Base-by-base conservation (phyloP, 1,139 yeast species). In the Candida tropicalis region DNA sequence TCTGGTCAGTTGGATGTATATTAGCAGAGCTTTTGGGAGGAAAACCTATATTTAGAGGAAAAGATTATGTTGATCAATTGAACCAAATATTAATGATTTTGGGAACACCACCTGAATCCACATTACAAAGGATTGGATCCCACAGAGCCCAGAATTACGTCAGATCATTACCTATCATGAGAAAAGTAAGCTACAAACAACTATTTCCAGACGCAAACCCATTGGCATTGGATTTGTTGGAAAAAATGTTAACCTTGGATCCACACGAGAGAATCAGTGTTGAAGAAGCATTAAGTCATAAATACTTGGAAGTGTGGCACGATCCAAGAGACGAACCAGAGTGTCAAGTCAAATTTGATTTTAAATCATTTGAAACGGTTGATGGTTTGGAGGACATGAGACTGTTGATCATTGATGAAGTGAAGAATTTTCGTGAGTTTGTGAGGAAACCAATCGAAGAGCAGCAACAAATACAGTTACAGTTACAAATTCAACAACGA, bases 1-100 rank as follows among this genome's bases (percentile, higher is more conserved):
- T 93, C 42, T 93, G 99, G 99, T 88, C 97, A 0, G 95, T 91
- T 22, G 99, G 99, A 1, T 93, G 99, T 68, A 91, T 93, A 47
- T 70, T 93, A 46, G 99, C 97, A 0, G 99, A 93, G 60, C 73
- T 93, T 42, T 70, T 93, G 12, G 98, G 97, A 2, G 93, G 97
- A 0, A 84, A 84, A 57, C 97, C 99, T 1, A 73, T 93, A 37
- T 93, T 93, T 66, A 83, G 91, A 59, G 99, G 99, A 12, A 87
- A 86, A 58, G 97, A 93, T 66, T 93, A 93, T 55, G 97, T 93
- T 33, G 97, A 93, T 63, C 99, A 93, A 63, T 74, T 93, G 58
- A 89, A 89, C 63, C 93, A 89, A 65, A 93, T 93, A 42, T 69
- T 93, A 46, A 79, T 85, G 57, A 81, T 87, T 27, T 73, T 93